Evolutionary conservation across 2,329 filamentous ascomycete genomes (phyloP), one percentile per base, ranked within the genome.

Genomic region (Cercospora sp.): DNA sequence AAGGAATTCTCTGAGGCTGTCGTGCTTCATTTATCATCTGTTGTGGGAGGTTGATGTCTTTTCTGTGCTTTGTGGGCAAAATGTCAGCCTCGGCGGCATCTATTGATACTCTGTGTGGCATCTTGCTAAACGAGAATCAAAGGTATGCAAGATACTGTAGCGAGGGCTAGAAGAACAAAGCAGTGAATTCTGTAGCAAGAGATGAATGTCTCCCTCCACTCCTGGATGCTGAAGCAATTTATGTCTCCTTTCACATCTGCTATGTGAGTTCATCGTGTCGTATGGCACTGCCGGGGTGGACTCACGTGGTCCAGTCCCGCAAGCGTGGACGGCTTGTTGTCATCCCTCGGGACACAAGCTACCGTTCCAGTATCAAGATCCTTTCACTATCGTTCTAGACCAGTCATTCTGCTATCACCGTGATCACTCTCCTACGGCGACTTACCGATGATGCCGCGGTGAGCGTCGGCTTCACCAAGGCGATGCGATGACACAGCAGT

Each of bases 321-420:
- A 32, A 59, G 55, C n/a, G 9, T 37, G 18, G 55, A 21, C 55
- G n/a, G 24, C 49, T 55, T n/a, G 16, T 26, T 28, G 49, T 55
- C 49, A 55, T 16, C 49, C 49, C 21, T 55, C 55, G 55, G 55
- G 55, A 59, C 55, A 59, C n/a, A 59, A 37, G 55, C 55, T 59
- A 59, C 55, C 30, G 21, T 59, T 59, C 16, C 28, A 59, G 55
- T 59, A 59, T 59, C 55, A 59, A 24, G 18, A 37, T 32, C 55
- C 55, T 59, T 28, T 30, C 26, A 2, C 13, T 5, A 8, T 24
- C 30, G 30, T 32, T 59, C 55, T 37, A 32, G 30, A 59, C 30
- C 55, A 18, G 28, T 13, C 28, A 59, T 59, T 59, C 55, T 37
- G 28, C 32, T 18, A 26, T 37, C 55, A 37, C 28, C 32, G 12